A percentile compares a stretch with the other conserved stretches of the same genome.
These are phyloP conservation scores for Heteromeles arbutifolia DNA, from an alignment of 306 rosid species.

Conservation along the genomic window DNA sequence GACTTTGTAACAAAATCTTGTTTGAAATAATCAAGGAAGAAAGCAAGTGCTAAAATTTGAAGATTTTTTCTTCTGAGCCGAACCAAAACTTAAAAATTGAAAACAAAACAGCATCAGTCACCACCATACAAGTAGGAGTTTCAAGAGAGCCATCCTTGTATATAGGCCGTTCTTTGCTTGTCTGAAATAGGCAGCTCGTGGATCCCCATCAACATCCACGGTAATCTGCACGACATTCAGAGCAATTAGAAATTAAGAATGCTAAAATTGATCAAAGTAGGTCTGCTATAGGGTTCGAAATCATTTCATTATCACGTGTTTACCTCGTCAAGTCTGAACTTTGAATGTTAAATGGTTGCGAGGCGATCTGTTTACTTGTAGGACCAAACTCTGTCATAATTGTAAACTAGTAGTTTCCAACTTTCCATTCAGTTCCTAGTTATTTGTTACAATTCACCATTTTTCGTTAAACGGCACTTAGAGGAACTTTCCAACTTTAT, in stretches of 20 bases:
- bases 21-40: too few relatives aligned
- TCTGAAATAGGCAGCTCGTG: conserved; percentile 78
- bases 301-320: background rate
- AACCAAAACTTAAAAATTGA: background rate
- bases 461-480: too few relatives aligned
- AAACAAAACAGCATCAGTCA: conserved; percentile 7
- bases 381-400: too few relatives aligned
- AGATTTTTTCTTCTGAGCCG: background rate
- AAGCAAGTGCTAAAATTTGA: too few relatives aligned
- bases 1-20: too few relatives aligned
- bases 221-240: conserved; percentile 47
- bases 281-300: background rate
- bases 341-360: too few relatives aligned
- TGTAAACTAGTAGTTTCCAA: too few relatives aligned
- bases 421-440: too few relatives aligned
- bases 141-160: conserved; percentile 77
- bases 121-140: conserved; percentile 80
- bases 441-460: too few relatives aligned
- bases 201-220: conserved; percentile 65
- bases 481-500: too few relatives aligned
- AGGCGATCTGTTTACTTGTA: too few relatives aligned
- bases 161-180: conserved; percentile 87
- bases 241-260: background rate
- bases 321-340: conserved; percentile 66
- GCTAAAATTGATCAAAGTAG: background rate